Evolutionary conservation across 2,329 filamentous ascomycete species (phyloP), one percentile per base, ranked within the genome.

Genomic region (Scortechinia acanthostroma): DNA sequence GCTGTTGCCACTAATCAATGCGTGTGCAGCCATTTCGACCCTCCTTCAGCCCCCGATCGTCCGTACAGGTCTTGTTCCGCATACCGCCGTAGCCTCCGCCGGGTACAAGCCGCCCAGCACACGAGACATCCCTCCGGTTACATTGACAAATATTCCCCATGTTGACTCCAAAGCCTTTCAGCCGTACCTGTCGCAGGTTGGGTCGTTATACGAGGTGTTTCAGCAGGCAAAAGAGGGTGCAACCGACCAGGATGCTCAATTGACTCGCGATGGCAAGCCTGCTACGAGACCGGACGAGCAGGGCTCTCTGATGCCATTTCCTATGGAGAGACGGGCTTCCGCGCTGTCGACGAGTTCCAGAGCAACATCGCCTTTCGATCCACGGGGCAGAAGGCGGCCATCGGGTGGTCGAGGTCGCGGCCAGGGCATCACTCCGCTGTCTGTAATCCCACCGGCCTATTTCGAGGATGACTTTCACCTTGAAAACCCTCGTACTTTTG

Each of bases 391-490:
- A 10, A 10, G 35, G 6, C 35, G 35, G 10, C 17, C 17, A 6
- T 40, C 35, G 6, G 35, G 35, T 19, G 10, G 10, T 6, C 6
- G 6, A 40, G 20, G 83, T 52, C 73, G 73, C 33, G 64, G 74
- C 1, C 86, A 91, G 48, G 86, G 86, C 0, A 81, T 87, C 1
- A 89, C 93, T 1, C 93, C 91, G 0, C 62, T 98, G 21, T 93
- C 90, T 3, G 97, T 91, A 0, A 95, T 98, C 37, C 93, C 93
- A 0, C 77, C 71, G 43, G 88, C 98, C 10, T 98, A 97, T 59
- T 96, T 96, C 54, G 93, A 97, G 45, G 87, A 95, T 23, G 83
- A 90, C 54, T 98, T 98, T 53, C 91, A 89, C 55, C 76, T 98
- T 4, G 93, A 98, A 58, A 97, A 98, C 50, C 93, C 93, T 0